Evolutionary conservation across 208 protist species (phyloP).

Genomic region (Crithidia sp.): DNA sequence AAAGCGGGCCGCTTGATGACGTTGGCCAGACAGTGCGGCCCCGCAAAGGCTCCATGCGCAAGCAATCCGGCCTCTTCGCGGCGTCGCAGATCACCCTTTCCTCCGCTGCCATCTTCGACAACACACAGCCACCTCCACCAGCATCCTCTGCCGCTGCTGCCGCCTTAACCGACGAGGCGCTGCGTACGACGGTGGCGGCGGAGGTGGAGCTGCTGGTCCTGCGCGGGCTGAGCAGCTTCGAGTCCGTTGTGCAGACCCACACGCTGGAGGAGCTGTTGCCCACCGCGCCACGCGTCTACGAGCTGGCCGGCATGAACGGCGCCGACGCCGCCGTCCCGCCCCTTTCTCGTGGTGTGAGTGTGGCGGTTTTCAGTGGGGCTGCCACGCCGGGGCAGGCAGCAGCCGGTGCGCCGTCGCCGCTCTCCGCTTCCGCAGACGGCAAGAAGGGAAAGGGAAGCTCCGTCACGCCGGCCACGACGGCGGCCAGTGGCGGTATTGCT

Average conservation of each 20-base stretch:
- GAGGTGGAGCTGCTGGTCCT: slow-evolving; percentile 45
- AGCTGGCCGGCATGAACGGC: slow-evolving; percentile 18
- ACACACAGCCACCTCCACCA: no score
- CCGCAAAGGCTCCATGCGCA: neutral
- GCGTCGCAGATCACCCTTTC: slow-evolving; percentile 1
- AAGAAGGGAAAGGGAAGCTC: neutral
- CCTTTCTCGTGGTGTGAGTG: no score
- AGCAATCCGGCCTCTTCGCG: slow-evolving; percentile 1
- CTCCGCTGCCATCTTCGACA: neutral
- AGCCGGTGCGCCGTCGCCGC: neutral
- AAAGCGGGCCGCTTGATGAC: neutral
- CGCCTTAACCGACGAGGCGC: slow-evolving; percentile 10
- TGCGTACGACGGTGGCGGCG: slow-evolving; percentile 40
- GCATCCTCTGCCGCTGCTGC: neutral
- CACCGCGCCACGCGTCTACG: slow-evolving; percentile 18
- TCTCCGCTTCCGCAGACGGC: neutral
- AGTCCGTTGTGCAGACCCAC: slow-evolving; percentile 32
- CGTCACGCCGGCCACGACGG: no score
- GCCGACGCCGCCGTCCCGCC: neutral
- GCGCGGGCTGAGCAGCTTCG: slow-evolving; percentile 43
- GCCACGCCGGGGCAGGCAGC: neutral
- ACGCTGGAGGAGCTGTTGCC: slow-evolving; percentile 31
- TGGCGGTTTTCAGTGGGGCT: neutral
- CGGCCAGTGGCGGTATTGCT: no score
- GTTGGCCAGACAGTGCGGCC: neutral